A percentile compares a stretch with the other conserved stretches of the same genome.
phyloP scores from a whole-genome alignment of 805 yeast species.

The Saccharomycopsis sp. region DNA sequence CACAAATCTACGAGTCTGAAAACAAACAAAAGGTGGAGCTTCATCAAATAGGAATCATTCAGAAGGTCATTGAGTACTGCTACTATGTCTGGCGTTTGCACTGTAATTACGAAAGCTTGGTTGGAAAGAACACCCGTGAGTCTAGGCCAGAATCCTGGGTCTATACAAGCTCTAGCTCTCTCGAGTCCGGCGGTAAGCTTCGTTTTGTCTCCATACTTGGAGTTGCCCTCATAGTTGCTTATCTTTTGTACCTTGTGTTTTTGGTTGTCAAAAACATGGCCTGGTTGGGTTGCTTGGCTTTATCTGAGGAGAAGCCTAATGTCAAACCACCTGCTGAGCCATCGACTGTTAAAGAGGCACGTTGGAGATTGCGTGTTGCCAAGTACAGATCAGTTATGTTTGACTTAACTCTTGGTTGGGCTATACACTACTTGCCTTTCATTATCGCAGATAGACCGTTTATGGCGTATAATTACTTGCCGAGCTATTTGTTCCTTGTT shows the following conservation, averaged over 20 bases:
- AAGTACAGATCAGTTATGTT: slow-evolving; percentile 23
- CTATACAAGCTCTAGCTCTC: no score
- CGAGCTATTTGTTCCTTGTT: slow-evolving; percentile 15
- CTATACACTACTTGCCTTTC: slow-evolving; percentile 52
- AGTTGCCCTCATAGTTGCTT: not conserved
- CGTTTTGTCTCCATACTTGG: slow-evolving; percentile 1
- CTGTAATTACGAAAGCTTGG: slow-evolving; percentile 21
- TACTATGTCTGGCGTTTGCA: slow-evolving; percentile 21
- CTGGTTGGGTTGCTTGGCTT: slow-evolving; percentile 29
- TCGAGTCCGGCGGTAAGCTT: not conserved
- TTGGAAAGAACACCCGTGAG: slow-evolving; percentile 28
- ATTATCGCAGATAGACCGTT: slow-evolving; percentile 23
- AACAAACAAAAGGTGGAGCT: slow-evolving; percentile 25
- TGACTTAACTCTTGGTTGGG: slow-evolving; percentile 43
- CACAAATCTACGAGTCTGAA: slow-evolving; percentile 31
- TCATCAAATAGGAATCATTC: slow-evolving; percentile 19
- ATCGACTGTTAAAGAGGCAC: slow-evolving; percentile 24
- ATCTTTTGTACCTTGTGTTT: not conserved
- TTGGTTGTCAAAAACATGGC: slow-evolving; percentile 26
- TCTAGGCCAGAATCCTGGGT: slow-evolving; percentile 9
- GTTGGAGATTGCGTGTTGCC: not conserved
- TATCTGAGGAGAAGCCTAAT: slow-evolving; percentile 1
- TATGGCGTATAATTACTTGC: slow-evolving; percentile 12
- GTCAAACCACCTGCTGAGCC: slow-evolving; percentile 16
- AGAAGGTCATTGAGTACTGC: slow-evolving; percentile 24